phyloP scores from a whole-genome alignment of 108 stramenopile genomes.

The Skeletonema grethae region DNA sequence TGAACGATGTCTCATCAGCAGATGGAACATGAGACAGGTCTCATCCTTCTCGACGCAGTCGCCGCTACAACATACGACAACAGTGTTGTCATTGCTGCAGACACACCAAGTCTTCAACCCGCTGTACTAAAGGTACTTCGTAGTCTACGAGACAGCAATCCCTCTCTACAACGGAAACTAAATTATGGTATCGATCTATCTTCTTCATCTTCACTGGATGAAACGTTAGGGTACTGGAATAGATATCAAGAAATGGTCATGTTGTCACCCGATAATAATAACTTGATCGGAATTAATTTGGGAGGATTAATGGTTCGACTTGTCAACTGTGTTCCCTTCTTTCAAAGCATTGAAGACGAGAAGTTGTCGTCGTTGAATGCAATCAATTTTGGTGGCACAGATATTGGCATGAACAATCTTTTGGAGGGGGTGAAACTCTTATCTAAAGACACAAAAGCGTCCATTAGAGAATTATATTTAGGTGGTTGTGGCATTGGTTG shows the following conservation, averaged over 20 bases:
- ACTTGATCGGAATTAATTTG: neutral
- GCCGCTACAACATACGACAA: neutral
- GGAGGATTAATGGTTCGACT: neutral
- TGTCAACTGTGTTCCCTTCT: neutral
- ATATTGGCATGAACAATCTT: neutral
- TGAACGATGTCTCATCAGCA: neutral
- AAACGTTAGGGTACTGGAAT: neutral
- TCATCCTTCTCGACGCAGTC: neutral
- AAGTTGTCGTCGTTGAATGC: neutral
- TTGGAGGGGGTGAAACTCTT: neutral
- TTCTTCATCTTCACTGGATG: neutral
- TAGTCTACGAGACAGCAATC: neutral
- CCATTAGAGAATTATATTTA: neutral
- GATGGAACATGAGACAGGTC: neutral
- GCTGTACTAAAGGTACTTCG: neutral
- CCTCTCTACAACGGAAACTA: neutral
- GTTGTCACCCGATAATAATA: neutral
- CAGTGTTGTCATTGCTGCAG: neutral
- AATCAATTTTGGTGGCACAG: neutral
- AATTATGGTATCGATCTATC: neutral
- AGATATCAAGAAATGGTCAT: constrained; percentile 2
- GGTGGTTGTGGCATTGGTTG: constrained; percentile 1
- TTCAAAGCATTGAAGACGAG: neutral
- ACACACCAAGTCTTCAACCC: neutral
- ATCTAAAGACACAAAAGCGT: neutral